Conservation (phyloP, 2,329 filamentous ascomycete species). For the Colletotrichum tanaceti region DNA sequence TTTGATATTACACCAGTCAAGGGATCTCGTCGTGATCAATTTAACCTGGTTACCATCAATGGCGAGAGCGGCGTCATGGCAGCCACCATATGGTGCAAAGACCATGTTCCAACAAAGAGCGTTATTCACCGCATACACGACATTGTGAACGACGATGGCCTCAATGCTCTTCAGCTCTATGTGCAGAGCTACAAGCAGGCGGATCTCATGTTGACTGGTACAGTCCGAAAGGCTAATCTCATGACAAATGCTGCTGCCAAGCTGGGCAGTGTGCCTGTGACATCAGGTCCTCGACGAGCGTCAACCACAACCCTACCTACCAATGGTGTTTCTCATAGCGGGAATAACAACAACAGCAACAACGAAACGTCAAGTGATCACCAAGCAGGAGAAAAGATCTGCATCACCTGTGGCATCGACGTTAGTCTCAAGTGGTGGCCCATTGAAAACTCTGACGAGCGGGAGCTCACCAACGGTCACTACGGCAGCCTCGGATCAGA, state of each 20-base stretch:
- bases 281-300: conserved; percentile 61
- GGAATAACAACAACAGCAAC: conserved; percentile 15
- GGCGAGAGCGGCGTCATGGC: conserved; percentile 85
- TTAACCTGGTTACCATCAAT: conserved; percentile 82
- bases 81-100: conserved; percentile 92
- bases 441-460: conserved; percentile 64
- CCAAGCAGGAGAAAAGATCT: conserved; percentile 64
- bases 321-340: conserved; percentile 40
- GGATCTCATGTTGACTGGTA: conserved; percentile 88
- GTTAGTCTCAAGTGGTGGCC: conserved; percentile 81
- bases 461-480: conserved; percentile 63
- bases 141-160: conserved; percentile 73
- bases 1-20: conserved; percentile 94
- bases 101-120: conserved; percentile 79
- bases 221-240: conserved; percentile 89
- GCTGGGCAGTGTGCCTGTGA: conserved; percentile 51
- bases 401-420: conserved; percentile 74
- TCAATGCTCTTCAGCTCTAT: conserved; percentile 86
- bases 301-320: conserved; percentile 62
- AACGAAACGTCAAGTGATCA: conserved; percentile 23
- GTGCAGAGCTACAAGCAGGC: conserved; percentile 94
- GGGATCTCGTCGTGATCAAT: conserved; percentile 83
- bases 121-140: conserved; percentile 84
- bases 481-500: conserved; percentile 64
- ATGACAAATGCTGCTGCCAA: conserved; percentile 74